Conservation (phyloP, 2,329 filamentous ascomycete species). For the Alternaria sp. region DNA sequence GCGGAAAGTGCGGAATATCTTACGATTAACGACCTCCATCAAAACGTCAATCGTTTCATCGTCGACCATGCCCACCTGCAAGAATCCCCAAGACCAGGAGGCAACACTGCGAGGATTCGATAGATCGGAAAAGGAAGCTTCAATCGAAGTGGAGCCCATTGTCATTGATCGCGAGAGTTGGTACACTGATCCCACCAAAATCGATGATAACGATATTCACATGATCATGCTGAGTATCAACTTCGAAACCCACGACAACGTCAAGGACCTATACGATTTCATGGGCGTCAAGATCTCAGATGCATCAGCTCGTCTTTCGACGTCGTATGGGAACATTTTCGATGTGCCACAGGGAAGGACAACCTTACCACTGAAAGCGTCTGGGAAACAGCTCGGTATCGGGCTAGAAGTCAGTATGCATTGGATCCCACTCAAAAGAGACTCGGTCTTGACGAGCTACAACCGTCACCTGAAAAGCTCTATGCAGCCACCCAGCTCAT, state of each 20-base stretch:
- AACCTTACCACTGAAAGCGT: slow-evolving; percentile 16
- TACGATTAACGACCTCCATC: slow-evolving; percentile 7
- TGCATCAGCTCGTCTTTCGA: slow-evolving; percentile 22
- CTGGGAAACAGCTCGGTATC: slow-evolving; percentile 21
- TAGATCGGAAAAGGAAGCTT: neutral
- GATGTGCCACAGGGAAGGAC: slow-evolving; percentile 18
- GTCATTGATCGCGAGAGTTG: slow-evolving; percentile 26
- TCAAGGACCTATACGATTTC: slow-evolving; percentile 31
- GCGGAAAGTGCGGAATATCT: slow-evolving; percentile 8
- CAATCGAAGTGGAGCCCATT: slow-evolving; percentile 18
- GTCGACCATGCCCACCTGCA: neutral
- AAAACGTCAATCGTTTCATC: slow-evolving; percentile 11
- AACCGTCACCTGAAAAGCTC: slow-evolving; percentile 26
- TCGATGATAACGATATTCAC: slow-evolving; percentile 2
- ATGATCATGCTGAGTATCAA: slow-evolving; percentile 28
- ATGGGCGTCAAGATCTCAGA: slow-evolving; percentile 17
- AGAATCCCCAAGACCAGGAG: neutral
- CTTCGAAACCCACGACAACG: slow-evolving; percentile 23
- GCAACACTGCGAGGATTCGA: slow-evolving; percentile 10
- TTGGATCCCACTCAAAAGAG: slow-evolving; percentile 18
- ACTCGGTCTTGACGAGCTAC: slow-evolving; percentile 26
- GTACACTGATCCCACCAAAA: neutral
- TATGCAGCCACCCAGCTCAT: neutral
- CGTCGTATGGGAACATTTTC: slow-evolving; percentile 40
- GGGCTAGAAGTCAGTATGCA: slow-evolving; percentile 29